phyloP scores from a whole-genome alignment of 2,329 filamentous ascomycete genomes.

The Colletotrichum echinochloae region DNA sequence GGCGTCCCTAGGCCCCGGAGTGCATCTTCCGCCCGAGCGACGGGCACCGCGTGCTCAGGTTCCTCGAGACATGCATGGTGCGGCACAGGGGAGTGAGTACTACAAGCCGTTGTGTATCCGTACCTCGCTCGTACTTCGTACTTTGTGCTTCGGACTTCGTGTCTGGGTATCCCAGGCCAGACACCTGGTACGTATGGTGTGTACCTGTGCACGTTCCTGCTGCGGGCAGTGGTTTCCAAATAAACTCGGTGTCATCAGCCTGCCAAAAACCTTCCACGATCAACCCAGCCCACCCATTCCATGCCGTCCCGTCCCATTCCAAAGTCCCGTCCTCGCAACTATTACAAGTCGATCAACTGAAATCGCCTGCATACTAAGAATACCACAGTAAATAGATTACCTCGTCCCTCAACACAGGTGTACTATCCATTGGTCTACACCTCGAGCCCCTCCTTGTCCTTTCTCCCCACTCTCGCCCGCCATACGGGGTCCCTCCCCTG shows the following conservation, averaged over 20 bases:
- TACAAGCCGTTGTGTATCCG: background rate
- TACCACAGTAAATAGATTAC: too few relatives aligned
- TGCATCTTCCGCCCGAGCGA: conserved; percentile 8
- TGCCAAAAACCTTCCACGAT: background rate
- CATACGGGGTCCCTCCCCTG: conserved; percentile 17
- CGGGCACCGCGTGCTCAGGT: background rate
- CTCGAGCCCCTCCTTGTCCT: background rate
- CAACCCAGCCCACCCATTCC: background rate
- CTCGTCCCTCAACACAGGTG: background rate
- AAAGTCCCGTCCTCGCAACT: conserved; percentile 11
- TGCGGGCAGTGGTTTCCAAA: background rate
- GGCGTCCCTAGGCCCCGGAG: background rate
- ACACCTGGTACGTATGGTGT: background rate
- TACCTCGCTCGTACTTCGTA: background rate
- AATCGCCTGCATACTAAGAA: conserved; percentile 2
- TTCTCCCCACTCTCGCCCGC: conserved; percentile 20
- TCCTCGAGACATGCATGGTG: background rate
- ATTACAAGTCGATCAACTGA: background rate
- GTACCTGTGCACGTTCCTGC: background rate
- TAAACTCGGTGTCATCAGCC: conserved; percentile 11
- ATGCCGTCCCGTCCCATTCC: conserved; percentile 7
- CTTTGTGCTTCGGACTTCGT: too few relatives aligned
- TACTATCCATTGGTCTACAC: background rate
- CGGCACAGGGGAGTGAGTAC: background rate
- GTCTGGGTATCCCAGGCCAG: too few relatives aligned